Evolutionary conservation across 495 filamentous ascomycete species (phyloP).

Genomic region (Pyrenula aspistea): DNA sequence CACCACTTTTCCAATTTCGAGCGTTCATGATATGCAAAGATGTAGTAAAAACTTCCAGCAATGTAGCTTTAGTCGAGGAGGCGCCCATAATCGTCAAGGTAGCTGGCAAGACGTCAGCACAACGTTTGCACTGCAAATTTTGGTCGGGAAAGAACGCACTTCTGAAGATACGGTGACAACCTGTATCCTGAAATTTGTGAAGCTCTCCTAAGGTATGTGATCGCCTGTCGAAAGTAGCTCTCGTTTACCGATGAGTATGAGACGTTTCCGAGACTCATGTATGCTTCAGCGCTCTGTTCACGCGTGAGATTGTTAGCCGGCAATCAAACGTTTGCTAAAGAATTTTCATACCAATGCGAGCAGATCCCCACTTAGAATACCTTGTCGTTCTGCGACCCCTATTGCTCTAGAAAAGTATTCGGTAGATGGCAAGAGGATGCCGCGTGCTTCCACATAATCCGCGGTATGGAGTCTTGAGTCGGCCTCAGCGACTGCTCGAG

Average conservation of each 20-base stretch:
- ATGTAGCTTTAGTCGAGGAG: no score
- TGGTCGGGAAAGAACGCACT: conserved; percentile 20
- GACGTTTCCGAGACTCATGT: conserved; percentile 40
- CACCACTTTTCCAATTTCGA: no score
- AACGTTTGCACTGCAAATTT: not conserved
- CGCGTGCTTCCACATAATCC: conserved; percentile 38
- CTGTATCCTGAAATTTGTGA: conserved; percentile 22
- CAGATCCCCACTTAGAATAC: conserved; percentile 23
- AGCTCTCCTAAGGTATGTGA: conserved; percentile 32
- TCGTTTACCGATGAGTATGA: conserved; percentile 26
- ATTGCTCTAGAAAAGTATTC: conserved; percentile 35
- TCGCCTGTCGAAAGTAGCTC: conserved; percentile 30
- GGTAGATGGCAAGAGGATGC: conserved; percentile 29
- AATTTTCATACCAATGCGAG: conserved; percentile 24
- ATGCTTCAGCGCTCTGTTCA: conserved; percentile 31
- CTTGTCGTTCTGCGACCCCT: conserved; percentile 20
- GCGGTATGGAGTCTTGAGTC: conserved; percentile 22
- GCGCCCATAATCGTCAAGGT: conserved; percentile 29
- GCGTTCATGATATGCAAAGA: no score
- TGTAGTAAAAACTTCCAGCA: no score
- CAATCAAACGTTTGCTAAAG: not conserved
- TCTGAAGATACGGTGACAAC: conserved; percentile 29
- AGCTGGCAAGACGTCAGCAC: conserved; percentile 11
- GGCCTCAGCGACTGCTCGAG: conserved; percentile 18
- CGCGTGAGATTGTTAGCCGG: conserved; percentile 10